Conservation (phyloP, 306 rosid species). For the Lablab purpureus region DNA sequence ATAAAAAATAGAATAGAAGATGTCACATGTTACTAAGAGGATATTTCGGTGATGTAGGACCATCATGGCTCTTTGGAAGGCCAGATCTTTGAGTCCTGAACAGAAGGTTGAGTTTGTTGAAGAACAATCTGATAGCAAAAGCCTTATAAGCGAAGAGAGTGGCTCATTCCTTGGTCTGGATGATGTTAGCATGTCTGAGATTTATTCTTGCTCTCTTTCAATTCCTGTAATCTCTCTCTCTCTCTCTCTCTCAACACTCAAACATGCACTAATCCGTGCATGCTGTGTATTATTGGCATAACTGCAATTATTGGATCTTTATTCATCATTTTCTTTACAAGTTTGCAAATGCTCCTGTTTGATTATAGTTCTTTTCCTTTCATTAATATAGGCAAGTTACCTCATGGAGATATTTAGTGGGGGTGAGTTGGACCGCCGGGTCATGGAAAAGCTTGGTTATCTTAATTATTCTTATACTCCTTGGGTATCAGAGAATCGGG, state of each 20-base stretch:
- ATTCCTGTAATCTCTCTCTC: slow-evolving; percentile 68
- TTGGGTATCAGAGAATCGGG: slow-evolving; percentile 86
- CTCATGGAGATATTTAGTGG: slow-evolving; percentile 86
- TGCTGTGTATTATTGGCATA: slow-evolving; percentile 20
- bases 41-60: slow-evolving; percentile 68
- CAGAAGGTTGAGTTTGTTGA: slow-evolving; percentile 89
- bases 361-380: slow-evolving; percentile 41
- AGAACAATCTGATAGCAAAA: slow-evolving; percentile 80
- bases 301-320: slow-evolving; percentile 23
- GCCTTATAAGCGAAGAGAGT: slow-evolving; percentile 74
- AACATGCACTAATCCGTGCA: slow-evolving; percentile 18
- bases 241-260: slow-evolving; percentile 34
- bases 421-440: slow-evolving; percentile 75
- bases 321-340: not conserved
- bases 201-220: slow-evolving; percentile 64
- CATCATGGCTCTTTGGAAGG: slow-evolving; percentile 96
- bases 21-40: slow-evolving; percentile 44
- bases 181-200: slow-evolving; percentile 91
- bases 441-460: slow-evolving; percentile 90
- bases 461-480: slow-evolving; percentile 81
- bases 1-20: slow-evolving; percentile 23
- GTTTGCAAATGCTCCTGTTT: slow-evolving; percentile 18
- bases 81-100: slow-evolving; percentile 96
- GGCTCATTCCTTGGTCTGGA: slow-evolving; percentile 74
- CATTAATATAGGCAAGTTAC: slow-evolving; percentile 65